Evolutionary conservation across 208 protist genomes (phyloP), one percentile per base, ranked within the genome.

Genomic region (Crithidia sp.): DNA sequence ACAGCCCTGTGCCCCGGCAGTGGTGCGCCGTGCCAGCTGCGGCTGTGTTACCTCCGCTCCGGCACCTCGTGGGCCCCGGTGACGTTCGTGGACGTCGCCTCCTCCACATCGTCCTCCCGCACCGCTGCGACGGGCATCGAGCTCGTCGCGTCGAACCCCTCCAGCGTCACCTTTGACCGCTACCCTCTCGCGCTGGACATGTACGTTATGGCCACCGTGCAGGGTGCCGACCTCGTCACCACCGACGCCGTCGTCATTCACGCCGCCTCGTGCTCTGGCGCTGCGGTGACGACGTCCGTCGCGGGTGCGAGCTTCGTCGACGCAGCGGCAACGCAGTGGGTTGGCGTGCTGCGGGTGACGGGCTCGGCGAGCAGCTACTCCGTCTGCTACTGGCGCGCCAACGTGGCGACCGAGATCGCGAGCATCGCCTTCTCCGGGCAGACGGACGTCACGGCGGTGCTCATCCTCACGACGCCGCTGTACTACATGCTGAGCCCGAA

Each of bases 161-260:
- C 74, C 37, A 83, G 73, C 40, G 83, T 85, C 19, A 62, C 62
- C 10, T 95, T 97, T 58, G 90, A 97, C 69, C 67, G 70, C 57
- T 88, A 87, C 67, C 85, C 84, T 52, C 69, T 94, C 6, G 61
- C 77, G 36, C 75, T 92, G 8, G 81, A 82, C 55, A 87, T 93
- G 85, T 97, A 97, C 80, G 81, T 81, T n/a, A 89, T 89, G 75
- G 90, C 83, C 41, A 96, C 88, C n/a, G 89, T 97, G 54, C 43
- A 66, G 37, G 93, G 93, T 28, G 65, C 45, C 9, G 71, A 65
- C 10, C 84, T 97, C 50, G 13, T 43, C 19, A 69, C 49, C 19
- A 81, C 69, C 12, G 91, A 95, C 79, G 56, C 71, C 0, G 57
- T 96, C 16, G 52, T 58, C 41, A 74, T 97, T 5, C 79, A 89